These are phyloP conservation scores for Rutstroemia sp. DNA, from an alignment of 2,329 filamentous ascomycete species.

Conservation along the genomic window DNA sequence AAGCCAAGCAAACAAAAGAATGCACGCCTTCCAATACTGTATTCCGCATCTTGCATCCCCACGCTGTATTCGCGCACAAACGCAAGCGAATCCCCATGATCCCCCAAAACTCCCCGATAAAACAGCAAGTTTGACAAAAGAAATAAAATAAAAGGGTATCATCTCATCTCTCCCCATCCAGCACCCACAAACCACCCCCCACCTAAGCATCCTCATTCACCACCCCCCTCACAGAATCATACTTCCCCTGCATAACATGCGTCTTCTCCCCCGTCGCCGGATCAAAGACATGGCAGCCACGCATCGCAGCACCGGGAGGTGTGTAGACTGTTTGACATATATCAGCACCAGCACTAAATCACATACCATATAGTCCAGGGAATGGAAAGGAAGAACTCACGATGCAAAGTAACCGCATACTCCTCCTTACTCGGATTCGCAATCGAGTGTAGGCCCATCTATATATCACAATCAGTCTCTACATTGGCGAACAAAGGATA, in stretches of 20 bases:
- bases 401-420: conserved; percentile 78
- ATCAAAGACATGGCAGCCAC: conserved; percentile 77
- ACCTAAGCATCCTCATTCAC: neutral
- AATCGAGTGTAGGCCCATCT: conserved; percentile 75
- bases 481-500: neutral
- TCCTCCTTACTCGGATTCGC: conserved; percentile 64
- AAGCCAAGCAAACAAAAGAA: too few species aligned
- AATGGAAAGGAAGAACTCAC: conserved; percentile 16
- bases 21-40: too few species aligned
- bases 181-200: neutral
- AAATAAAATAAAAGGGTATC: neutral
- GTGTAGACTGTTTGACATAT: conserved; percentile 54
- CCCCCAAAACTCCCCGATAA: too few species aligned
- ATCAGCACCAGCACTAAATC: neutral
- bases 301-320: conserved; percentile 81
- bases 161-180: neutral
- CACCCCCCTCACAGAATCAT: conserved; percentile 50
- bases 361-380: too few species aligned
- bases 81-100: too few species aligned
- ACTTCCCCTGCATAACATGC: conserved; percentile 63
- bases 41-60: too few species aligned
- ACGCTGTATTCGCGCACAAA: too few species aligned
- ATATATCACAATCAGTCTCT: neutral
- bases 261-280: conserved; percentile 64
- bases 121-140: too few species aligned